phyloP scores from a whole-genome alignment of 257 asterid genomes.

The Solanum pimpinellifolium region DNA sequence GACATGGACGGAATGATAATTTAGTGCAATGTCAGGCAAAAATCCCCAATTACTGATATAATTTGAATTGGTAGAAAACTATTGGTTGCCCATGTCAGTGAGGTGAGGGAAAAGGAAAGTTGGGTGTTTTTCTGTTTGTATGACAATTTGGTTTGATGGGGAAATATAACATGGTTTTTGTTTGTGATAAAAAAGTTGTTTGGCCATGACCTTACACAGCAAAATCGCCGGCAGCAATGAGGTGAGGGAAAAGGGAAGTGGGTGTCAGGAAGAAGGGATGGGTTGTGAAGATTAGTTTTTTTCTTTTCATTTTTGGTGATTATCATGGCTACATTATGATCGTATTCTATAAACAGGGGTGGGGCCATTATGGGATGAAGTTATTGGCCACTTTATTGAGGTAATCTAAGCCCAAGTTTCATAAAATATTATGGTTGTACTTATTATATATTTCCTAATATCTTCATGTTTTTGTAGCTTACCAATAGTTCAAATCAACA shows the following conservation, averaged over 20 bases:
- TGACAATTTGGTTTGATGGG: not conserved
- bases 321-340: not conserved
- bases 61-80: not conserved
- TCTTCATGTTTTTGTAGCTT: conserved; percentile 48
- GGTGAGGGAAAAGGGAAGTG: not conserved
- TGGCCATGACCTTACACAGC: not conserved
- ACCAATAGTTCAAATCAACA: conserved; percentile 64
- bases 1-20: not conserved
- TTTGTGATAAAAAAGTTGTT: not conserved
- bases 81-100: not conserved
- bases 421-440: not conserved
- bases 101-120: not conserved
- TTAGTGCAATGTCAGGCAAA: not conserved
- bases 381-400: conserved; percentile 82
- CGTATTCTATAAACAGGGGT: conserved; percentile 51
- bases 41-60: not conserved
- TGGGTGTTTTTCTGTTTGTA: not conserved
- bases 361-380: conserved; percentile 88
- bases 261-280: not conserved
- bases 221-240: not conserved
- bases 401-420: conserved; percentile 22
- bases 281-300: not conserved
- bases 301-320: not conserved
- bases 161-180: not conserved
- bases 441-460: not conserved